Evolutionary conservation across 2,329 filamentous ascomycete genomes (phyloP).

Genomic region (Ophidiomyces ophidiicola): DNA sequence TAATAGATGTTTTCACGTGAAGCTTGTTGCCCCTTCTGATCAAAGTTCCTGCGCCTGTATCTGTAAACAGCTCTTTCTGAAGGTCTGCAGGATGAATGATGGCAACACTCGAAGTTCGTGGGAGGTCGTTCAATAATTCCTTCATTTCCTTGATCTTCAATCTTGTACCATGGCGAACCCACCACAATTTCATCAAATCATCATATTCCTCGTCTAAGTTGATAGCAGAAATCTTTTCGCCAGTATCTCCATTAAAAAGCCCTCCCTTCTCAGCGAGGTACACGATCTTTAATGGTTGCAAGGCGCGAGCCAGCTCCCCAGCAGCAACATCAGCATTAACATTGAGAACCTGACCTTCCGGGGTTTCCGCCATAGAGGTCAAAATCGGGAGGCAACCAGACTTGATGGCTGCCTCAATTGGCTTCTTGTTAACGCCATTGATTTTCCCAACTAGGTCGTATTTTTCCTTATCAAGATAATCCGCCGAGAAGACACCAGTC

Average conservation of each 20-base stretch:
- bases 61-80: constrained; percentile 93
- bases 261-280: constrained; percentile 98
- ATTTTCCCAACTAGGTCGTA: constrained; percentile 95
- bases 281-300: constrained; percentile 93
- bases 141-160: constrained; percentile 98
- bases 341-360: constrained; percentile 84
- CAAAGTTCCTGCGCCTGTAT: constrained; percentile 85
- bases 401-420: constrained; percentile 82
- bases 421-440: constrained; percentile 76
- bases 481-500: constrained; percentile 77
- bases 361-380: constrained; percentile 90
- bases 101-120: constrained; percentile 83
- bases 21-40: constrained; percentile 89
- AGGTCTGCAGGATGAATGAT: constrained; percentile 95
- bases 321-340: constrained; percentile 97
- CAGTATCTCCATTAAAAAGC: constrained; percentile 83
- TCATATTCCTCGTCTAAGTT: constrained; percentile 96
- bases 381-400: constrained; percentile 85
- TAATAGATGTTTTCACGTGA: constrained; percentile 56
- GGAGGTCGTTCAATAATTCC: constrained; percentile 76
- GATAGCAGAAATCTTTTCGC: constrained; percentile 90
- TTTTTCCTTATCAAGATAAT: constrained; percentile 92
- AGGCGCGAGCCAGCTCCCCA: constrained; percentile 73
- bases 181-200: constrained; percentile 79
- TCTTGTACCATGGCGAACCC: constrained; percentile 88